phyloP scores from a whole-genome alignment of 2,329 filamentous ascomycete genomes.

The Talaromyces sp. region DNA sequence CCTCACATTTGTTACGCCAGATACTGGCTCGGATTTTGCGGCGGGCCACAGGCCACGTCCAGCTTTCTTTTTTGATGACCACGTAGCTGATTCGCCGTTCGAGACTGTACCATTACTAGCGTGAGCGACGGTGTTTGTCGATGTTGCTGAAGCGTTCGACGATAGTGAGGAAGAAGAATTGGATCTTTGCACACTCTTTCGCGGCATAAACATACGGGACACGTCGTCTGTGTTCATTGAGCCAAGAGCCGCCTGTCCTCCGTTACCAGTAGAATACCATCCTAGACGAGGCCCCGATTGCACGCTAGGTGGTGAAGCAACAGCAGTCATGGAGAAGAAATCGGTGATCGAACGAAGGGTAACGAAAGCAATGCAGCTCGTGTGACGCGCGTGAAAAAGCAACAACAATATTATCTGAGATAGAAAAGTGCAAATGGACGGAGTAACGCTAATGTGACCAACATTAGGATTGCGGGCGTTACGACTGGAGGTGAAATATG shows the following conservation, averaged over 20 bases:
- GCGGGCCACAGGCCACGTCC: conserved; percentile 59
- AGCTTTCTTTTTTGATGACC: conserved; percentile 46
- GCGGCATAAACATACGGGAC: conserved; percentile 82
- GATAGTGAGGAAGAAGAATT: conserved; percentile 85
- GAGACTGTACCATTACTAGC: conserved; percentile 37
- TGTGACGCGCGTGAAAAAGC: background rate
- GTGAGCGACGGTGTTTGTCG: conserved; percentile 48
- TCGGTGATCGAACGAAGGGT: conserved; percentile 9
- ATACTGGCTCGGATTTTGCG: conserved; percentile 63
- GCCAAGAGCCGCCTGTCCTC: conserved; percentile 59
- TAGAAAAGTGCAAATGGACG: conserved; percentile 1
- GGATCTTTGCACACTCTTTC: conserved; percentile 79
- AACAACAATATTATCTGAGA: conserved; percentile 7
- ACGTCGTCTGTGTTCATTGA: conserved; percentile 80
- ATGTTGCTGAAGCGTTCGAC: conserved; percentile 48
- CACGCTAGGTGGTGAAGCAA: conserved; percentile 62
- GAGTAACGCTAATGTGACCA: conserved; percentile 3
- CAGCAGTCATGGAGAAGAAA: conserved; percentile 58
- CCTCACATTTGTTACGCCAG: conserved; percentile 59
- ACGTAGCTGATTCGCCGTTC: conserved; percentile 37
- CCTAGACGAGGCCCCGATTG: conserved; percentile 58
- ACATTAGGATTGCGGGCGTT: conserved; percentile 7
- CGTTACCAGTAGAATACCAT: conserved; percentile 58
- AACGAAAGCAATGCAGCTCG: background rate
- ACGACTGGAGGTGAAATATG: background rate